Conservation (phyloP, 2,329 filamentous ascomycete species). For the Ceratocystiopsis sp. region DNA sequence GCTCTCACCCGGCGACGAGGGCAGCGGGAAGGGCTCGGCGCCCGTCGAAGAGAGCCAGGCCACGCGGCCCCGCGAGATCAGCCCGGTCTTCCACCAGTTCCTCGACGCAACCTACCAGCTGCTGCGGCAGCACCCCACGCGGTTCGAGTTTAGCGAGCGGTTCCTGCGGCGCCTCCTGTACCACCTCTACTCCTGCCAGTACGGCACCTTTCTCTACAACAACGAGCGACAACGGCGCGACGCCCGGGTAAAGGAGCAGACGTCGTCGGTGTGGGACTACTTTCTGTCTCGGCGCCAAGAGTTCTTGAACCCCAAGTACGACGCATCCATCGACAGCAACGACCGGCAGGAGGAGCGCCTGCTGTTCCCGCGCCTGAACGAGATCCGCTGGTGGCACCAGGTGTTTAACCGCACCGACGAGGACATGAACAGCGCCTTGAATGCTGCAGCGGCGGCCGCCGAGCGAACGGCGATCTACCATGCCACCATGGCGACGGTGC, state of each 20-base stretch:
- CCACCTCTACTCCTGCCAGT: constrained; percentile 90
- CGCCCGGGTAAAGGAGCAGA: constrained; percentile 48
- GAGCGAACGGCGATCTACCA: constrained; percentile 18
- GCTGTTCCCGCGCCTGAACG: constrained; percentile 58
- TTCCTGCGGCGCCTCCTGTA: constrained; percentile 82
- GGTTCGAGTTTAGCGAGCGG: constrained; percentile 92
- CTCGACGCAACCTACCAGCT: constrained; percentile 88
- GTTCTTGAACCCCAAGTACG: constrained; percentile 70
- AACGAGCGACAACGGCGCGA: constrained; percentile 77
- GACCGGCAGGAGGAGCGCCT: constrained; percentile 66
- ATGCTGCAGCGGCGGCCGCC: constrained; percentile 35
- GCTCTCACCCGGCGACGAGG: constrained; percentile 16
- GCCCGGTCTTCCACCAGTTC: constrained; percentile 95
- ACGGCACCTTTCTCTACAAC: constrained; percentile 92
- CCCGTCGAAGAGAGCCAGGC: constrained; percentile 37
- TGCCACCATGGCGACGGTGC: constrained; percentile 3
- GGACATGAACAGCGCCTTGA: constrained; percentile 71
- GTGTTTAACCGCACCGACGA: constrained; percentile 70
- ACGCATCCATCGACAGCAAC: constrained; percentile 58
- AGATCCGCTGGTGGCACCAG: constrained; percentile 89
- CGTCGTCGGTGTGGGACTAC: constrained; percentile 88
- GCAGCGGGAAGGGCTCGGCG: constrained; percentile 8
- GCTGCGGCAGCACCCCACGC: constrained; percentile 64
- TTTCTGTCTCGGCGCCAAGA: constrained; percentile 67
- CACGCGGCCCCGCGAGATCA: constrained; percentile 78